Evolutionary conservation across 176 grass and related monocot genomes (phyloP).

Genomic region (Lolium rigidum): DNA sequence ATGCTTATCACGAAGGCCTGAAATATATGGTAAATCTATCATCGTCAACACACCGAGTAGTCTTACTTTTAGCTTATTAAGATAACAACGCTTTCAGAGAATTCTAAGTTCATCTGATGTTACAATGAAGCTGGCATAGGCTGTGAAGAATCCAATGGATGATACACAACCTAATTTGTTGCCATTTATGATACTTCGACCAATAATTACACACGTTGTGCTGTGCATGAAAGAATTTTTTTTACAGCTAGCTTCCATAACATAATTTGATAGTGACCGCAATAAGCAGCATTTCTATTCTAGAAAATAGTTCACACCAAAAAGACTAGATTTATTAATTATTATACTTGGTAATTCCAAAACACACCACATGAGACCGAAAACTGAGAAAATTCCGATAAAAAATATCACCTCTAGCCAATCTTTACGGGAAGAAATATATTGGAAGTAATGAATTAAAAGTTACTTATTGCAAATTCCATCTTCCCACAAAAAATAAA

Average conservation of each 20-base stretch:
- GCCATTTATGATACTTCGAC: background rate
- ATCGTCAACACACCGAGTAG: slow-evolving; percentile 3
- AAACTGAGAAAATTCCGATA: no score
- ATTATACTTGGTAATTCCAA: background rate
- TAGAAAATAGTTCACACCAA: background rate
- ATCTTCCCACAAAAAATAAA: background rate
- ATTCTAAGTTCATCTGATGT: slow-evolving; percentile 16
- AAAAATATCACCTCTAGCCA: background rate
- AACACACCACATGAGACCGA: no score
- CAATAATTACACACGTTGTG: slow-evolving; percentile 9
- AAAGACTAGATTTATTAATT: slow-evolving; percentile 28
- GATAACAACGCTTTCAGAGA: background rate
- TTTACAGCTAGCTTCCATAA: background rate
- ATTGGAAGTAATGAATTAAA: background rate
- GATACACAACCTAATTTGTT: background rate
- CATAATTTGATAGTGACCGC: background rate
- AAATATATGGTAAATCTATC: slow-evolving; percentile 40
- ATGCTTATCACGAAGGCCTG: slow-evolving; percentile 78
- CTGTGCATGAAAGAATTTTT: background rate
- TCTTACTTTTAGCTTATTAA: slow-evolving; percentile 23
- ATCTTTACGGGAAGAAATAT: background rate
- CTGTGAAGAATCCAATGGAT: slow-evolving; percentile 19
- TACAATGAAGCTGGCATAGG: background rate
- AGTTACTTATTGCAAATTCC: background rate
- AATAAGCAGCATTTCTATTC: background rate